Evolutionary conservation across 495 filamentous ascomycete species (phyloP).

Genomic region (Apiosordaria backusii): DNA sequence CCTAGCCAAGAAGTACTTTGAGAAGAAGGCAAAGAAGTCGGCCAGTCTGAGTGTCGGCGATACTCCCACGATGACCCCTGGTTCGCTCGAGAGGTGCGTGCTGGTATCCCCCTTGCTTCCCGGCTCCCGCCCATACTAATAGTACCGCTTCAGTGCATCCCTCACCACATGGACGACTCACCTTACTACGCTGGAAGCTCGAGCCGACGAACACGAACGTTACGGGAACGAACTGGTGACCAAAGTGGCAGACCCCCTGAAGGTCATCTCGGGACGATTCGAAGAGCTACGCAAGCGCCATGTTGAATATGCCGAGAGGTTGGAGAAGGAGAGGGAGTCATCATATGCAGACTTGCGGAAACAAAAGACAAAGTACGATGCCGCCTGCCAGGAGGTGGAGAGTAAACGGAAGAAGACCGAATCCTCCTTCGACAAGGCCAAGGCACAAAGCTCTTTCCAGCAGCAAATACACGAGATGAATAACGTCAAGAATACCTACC

Average conservation of each 20-base stretch:
- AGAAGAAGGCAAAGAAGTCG: constrained; percentile 91
- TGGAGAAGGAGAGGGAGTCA: constrained; percentile 82
- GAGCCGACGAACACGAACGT: constrained; percentile 84
- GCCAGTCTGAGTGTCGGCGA: constrained; percentile 90
- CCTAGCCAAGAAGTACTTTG: constrained; percentile 90
- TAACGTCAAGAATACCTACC: constrained; percentile 96
- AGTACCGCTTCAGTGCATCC: constrained; percentile 60
- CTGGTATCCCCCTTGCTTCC: not conserved
- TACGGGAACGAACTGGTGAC: constrained; percentile 70
- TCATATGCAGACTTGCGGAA: constrained; percentile 85
- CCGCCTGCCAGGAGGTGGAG: constrained; percentile 89
- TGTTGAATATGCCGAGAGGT: constrained; percentile 77
- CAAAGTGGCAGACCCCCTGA: constrained; percentile 82
- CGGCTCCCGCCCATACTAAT: not conserved
- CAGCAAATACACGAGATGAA: constrained; percentile 91
- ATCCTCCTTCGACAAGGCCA: constrained; percentile 78
- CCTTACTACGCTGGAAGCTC: constrained; percentile 79
- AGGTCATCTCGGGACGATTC: constrained; percentile 64
- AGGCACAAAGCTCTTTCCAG: constrained; percentile 85
- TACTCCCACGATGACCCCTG: constrained; percentile 86
- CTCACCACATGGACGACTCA: constrained; percentile 97
- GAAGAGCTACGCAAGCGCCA: constrained; percentile 93
- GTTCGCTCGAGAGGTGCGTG: constrained; percentile 79
- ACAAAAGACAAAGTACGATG: constrained; percentile 88
- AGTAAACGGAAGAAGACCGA: constrained; percentile 91